Evolutionary conservation across 192 early-diverging fungal species (phyloP).

Genomic region (Ambispora gerdemannii): DNA sequence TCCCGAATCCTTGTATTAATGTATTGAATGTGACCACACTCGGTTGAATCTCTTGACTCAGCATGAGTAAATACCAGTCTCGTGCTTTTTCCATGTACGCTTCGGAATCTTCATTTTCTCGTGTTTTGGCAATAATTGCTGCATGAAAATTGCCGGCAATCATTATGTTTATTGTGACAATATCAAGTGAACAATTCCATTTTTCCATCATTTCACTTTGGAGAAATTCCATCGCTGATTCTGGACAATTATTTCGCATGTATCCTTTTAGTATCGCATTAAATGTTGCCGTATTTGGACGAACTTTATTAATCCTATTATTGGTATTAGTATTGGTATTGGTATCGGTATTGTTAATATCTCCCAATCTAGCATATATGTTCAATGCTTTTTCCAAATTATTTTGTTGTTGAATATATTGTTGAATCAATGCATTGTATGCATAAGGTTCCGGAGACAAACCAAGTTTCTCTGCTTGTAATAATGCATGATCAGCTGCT

Average conservation of each 20-base stretch:
- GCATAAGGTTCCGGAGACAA: not conserved
- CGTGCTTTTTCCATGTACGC: not conserved
- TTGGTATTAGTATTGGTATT: too few relatives aligned
- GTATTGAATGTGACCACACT: constrained; percentile 3
- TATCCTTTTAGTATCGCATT: not conserved
- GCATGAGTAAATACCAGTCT: constrained; percentile 5
- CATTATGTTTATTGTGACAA: not conserved
- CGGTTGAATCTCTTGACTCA: not conserved
- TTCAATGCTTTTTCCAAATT: not conserved
- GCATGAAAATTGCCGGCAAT: not conserved
- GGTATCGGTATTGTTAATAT: too few relatives aligned
- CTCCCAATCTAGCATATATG: not conserved
- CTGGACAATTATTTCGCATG: not conserved
- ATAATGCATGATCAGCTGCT: not conserved
- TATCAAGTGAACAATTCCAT: not conserved
- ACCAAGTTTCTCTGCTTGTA: not conserved
- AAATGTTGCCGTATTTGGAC: not conserved
- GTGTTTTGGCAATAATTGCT: not conserved
- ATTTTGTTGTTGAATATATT: not conserved
- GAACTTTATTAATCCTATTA: not conserved
- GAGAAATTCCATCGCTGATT: not conserved
- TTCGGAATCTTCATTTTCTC: not conserved
- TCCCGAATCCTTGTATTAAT: not conserved
- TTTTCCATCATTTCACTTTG: constrained; percentile 1
- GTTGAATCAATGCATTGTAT: not conserved